These are phyloP conservation scores for Cenchrus purpureus DNA, from an alignment of 176 grass and related monocot genomes.

Conservation along the genomic window DNA sequence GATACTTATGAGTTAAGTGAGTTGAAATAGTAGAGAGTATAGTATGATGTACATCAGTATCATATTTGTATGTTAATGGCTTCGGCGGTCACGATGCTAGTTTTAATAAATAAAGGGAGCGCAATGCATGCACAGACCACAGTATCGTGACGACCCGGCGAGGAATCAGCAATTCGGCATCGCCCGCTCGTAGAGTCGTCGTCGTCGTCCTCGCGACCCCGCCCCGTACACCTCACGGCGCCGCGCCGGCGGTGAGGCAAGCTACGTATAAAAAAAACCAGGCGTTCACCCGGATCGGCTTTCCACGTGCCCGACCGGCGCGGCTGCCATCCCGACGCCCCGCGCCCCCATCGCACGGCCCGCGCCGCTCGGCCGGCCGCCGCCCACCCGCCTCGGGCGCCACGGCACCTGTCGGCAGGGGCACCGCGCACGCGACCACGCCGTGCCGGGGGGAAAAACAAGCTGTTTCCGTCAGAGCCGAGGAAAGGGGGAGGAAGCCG, in stretches of 20 bases:
- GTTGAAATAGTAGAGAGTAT: too few species aligned
- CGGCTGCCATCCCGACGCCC: constrained; percentile 26
- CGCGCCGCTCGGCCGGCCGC: constrained; percentile 49
- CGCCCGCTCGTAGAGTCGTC: background rate
- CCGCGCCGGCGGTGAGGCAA: background rate
- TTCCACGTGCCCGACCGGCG: constrained; percentile 52
- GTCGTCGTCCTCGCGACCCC: background rate
- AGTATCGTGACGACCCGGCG: background rate
- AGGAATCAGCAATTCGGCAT: background rate
- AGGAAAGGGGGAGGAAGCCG: constrained; percentile 13
- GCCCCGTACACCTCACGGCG: background rate
- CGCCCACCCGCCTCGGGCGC: constrained; percentile 29
- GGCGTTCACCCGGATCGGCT: background rate
- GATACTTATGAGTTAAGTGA: too few species aligned
- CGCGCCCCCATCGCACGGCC: constrained; percentile 41
- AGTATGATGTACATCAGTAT: too few species aligned
- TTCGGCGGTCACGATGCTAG: too few species aligned
- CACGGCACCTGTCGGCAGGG: constrained; percentile 50
- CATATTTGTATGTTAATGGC: too few species aligned
- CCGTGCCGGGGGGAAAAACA: background rate
- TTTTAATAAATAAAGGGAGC: too few species aligned
- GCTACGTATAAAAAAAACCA: background rate
- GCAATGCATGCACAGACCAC: background rate
- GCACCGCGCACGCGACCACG: constrained; percentile 41
- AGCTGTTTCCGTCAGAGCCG: constrained; percentile 1